Percentiles rank a stretch among this genome's conserved stretches.
Conservation (phyloP, 108 stramenopile genomes). For the Fragilariopsis cylindrus region DNA sequence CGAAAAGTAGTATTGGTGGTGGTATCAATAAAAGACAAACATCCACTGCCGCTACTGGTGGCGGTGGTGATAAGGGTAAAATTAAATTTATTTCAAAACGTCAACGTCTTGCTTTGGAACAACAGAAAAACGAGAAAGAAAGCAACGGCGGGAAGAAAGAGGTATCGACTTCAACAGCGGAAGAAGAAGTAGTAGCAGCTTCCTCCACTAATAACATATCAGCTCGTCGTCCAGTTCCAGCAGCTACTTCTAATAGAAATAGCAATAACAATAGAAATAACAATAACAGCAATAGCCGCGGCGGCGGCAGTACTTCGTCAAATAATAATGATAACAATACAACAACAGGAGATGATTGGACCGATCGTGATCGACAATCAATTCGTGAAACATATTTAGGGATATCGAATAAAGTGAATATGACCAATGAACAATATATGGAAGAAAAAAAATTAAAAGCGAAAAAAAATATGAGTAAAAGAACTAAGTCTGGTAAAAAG, state of each 20-base stretch:
- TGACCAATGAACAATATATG: conserved; percentile 4
- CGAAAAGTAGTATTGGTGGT: too few relatives aligned
- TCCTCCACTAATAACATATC: background rate
- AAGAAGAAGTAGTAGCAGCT: background rate
- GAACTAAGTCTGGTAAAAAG: conserved; percentile 38
- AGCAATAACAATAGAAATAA: conserved; percentile 17
- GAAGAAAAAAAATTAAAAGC: conserved; percentile 1
- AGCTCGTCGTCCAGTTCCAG: background rate
- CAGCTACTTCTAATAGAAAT: background rate
- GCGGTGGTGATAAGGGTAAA: too few relatives aligned
- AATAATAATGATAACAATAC: background rate
- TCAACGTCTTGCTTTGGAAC: background rate
- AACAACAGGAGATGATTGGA: conserved; percentile 8
- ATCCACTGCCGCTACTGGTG: background rate
- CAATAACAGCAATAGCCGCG: background rate
- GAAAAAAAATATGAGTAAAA: background rate
- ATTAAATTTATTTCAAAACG: conserved; percentile 62
- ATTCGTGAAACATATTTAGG: conserved; percentile 72
- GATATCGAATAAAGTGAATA: conserved; percentile 37
- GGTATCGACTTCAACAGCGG: background rate
- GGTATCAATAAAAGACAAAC: too few relatives aligned
- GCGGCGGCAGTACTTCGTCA: too few relatives aligned
- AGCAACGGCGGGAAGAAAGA: conserved; percentile 4
- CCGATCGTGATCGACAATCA: conserved; percentile 41
- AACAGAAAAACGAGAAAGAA: background rate